Conservation (phyloP, 2,329 filamentous ascomycete species). For the Calonectria pseudoreteaudii region DNA sequence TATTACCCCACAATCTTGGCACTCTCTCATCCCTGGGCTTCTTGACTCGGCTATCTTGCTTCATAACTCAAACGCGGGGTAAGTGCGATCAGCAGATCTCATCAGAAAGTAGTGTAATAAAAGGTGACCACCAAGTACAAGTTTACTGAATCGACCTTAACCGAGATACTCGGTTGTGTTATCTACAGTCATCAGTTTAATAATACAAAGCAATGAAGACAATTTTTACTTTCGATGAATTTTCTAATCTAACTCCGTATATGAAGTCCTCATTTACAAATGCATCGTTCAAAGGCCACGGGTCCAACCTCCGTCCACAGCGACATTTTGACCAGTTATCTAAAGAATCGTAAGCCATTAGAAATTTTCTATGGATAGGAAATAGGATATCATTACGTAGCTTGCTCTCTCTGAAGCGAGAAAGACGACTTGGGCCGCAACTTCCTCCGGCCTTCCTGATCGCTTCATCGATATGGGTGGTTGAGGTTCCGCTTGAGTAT, state of each 20-base stretch:
- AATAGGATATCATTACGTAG: neutral
- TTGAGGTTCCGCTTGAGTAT: neutral
- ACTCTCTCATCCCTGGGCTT: neutral
- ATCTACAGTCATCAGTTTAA: too few species aligned
- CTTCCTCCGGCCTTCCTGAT: neutral
- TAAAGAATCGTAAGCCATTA: neutral
- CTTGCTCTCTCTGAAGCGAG: slow-evolving; percentile 5
- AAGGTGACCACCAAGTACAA: neutral
- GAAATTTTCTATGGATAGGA: neutral
- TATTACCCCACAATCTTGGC: neutral
- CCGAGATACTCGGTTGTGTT: too few species aligned
- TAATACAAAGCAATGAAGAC: too few species aligned
- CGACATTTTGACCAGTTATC: slow-evolving; percentile 13
- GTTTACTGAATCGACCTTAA: too few species aligned
- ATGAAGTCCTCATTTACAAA: too few species aligned
- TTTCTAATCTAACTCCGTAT: too few species aligned
- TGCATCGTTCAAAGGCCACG: neutral
- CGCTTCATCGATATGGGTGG: slow-evolving; percentile 7
- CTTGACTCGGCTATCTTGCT: neutral
- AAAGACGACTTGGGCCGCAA: slow-evolving; percentile 6
- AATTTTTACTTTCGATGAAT: too few species aligned
- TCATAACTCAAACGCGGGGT: neutral
- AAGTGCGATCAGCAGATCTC: neutral
- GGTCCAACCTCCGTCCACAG: slow-evolving; percentile 10
- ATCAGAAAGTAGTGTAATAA: neutral